Base-by-base conservation (phyloP, 2,329 filamentous ascomycete genomes). In the Peltaster fructicola region DNA sequence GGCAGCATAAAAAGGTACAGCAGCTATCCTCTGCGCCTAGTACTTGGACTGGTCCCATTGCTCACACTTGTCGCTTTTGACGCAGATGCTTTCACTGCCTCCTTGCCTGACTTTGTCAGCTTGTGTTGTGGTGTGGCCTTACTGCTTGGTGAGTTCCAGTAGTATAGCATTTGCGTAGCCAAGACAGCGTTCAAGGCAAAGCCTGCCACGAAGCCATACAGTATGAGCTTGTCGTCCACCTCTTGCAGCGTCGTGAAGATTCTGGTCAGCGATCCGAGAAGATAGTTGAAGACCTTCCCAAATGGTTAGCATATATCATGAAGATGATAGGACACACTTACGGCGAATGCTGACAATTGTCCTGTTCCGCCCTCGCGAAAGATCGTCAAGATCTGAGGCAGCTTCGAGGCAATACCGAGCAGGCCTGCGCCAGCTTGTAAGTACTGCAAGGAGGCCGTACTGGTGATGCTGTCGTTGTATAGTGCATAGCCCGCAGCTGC, bases 171-270 rank as follows among this genome's bases (percentile, higher is more conserved):
- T 59, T 98, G 88, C 18, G 65, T 55, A 8, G 84, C 84, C 30
- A 98, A 63, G 29, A 98, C 65, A 30, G 73, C 62, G 53, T 98
- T 98, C 40, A 98, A 68, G n/a, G 62, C 56, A 50, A 93, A 93
- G 14, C 82, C 88, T 6, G 82, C 80, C 27, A 95, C 57, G 61
- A 91, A 95, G 24, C 84, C 78, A 56, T 91, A 95, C 14, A 98
- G 66, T 43, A 98, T 95, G 30, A 95, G 64, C 55, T 84, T 84
- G 54, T 98, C 88, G 50, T 91, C 78, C 31, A 98, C 88, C 60
- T 98, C 88, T 47, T 95, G 84, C 30, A 98, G 61, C 6, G 90
- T 98, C 15, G 88, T 98, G 55, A 93, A 98, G 57, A 98, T 91
- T 48, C 88, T 78, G 14, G 81, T 79, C 30, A 95, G 68, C 20